Percentiles rank a stretch among this genome's conserved stretches.
Conservation (phyloP, 2,329 filamentous ascomycete species). For the Cadophora sp. region DNA sequence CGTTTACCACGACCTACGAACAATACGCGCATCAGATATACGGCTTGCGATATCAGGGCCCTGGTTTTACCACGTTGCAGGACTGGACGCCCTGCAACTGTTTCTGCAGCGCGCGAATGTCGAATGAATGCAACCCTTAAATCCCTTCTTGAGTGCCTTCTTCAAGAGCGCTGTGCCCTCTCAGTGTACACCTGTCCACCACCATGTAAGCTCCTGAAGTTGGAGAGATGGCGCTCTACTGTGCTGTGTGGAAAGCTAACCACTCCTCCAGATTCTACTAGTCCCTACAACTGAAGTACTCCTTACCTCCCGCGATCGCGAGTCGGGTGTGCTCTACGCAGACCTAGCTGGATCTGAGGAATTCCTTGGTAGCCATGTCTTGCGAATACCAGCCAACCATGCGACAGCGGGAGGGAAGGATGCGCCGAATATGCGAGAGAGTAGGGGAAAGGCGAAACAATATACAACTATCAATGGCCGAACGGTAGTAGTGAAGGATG, state of each 20-base stretch:
- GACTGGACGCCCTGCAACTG: slow-evolving; percentile 37
- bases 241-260: slow-evolving; percentile 27
- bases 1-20: neutral
- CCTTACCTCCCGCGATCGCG: slow-evolving; percentile 84
- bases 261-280: slow-evolving; percentile 71
- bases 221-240: slow-evolving; percentile 11
- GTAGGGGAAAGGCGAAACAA: slow-evolving; percentile 90
- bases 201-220: slow-evolving; percentile 66
- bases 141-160: slow-evolving; percentile 98
- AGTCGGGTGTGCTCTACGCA: slow-evolving; percentile 76
- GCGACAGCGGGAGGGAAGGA: slow-evolving; percentile 62
- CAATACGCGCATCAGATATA: neutral
- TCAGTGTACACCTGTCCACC: slow-evolving; percentile 90
- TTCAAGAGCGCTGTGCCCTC: slow-evolving; percentile 92
- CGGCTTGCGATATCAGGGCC: slow-evolving; percentile 29
- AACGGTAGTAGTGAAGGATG: slow-evolving; percentile 93
- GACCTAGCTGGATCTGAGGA: slow-evolving; percentile 91
- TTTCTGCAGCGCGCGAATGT: slow-evolving; percentile 43
- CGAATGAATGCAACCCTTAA: slow-evolving; percentile 94
- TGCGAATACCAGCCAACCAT: slow-evolving; percentile 74
- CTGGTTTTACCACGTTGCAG: slow-evolving; percentile 34
- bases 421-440: slow-evolving; percentile 76
- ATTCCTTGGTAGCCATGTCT: slow-evolving; percentile 94
- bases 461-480: slow-evolving; percentile 92
- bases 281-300: slow-evolving; percentile 94